Evolutionary conservation across 805 yeast species (phyloP).

Genomic region (Ogataea allantospora): DNA sequence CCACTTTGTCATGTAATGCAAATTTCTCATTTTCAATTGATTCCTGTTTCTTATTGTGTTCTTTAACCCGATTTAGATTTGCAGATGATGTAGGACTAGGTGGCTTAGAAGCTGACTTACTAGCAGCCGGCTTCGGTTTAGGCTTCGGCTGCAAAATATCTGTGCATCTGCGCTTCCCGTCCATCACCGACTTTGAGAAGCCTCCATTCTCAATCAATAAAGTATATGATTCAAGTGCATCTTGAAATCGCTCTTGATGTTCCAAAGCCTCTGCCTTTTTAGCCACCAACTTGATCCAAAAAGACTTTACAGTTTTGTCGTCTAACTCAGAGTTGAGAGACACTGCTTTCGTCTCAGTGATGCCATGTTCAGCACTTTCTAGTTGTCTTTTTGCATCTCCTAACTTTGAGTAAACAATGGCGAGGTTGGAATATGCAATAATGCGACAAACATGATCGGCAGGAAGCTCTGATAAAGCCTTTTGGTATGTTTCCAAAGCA

Average conservation of each 20-base stretch:
- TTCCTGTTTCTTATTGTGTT: conserved; percentile 44
- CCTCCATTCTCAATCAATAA: conserved; percentile 66
- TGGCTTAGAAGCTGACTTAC: conserved; percentile 18
- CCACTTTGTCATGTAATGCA: conserved; percentile 61
- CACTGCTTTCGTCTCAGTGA: conserved; percentile 28
- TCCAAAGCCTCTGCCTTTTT: conserved; percentile 85
- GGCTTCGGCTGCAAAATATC: conserved; percentile 55
- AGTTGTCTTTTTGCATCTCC: conserved; percentile 66
- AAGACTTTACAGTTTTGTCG: conserved; percentile 57
- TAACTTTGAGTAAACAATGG: conserved; percentile 60
- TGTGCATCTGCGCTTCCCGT: conserved; percentile 78
- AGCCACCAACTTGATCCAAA: conserved; percentile 69
- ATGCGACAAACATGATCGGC: conserved; percentile 61
- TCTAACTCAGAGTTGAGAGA: conserved; percentile 38
- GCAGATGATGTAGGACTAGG: conserved; percentile 30
- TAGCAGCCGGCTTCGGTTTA: conserved; percentile 32
- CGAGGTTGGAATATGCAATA: conserved; percentile 72
- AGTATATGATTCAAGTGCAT: conserved; percentile 61
- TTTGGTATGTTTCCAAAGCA: conserved; percentile 61
- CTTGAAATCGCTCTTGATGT: conserved; percentile 65
- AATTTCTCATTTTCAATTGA: conserved; percentile 57
- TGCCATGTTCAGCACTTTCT: conserved; percentile 46
- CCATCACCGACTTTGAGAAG: conserved; percentile 62
- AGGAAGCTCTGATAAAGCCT: conserved; percentile 53
- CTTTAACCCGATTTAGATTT: conserved; percentile 51